Conservation (phyloP, 2,329 filamentous ascomycete genomes). For the Fusarium odoratissimum region DNA sequence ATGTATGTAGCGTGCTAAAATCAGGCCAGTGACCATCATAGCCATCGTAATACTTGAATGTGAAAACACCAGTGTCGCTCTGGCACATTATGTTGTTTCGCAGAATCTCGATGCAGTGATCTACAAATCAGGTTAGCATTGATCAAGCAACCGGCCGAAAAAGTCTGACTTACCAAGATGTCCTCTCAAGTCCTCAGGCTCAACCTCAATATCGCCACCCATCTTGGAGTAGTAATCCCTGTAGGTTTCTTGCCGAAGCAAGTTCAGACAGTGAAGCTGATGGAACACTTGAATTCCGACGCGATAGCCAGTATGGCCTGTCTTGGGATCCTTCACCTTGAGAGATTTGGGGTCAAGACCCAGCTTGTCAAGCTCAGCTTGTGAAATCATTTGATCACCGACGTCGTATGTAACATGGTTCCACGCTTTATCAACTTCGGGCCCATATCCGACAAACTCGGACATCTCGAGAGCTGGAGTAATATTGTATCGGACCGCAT, state of each 20-base stretch:
- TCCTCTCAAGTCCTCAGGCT: constrained; percentile 29
- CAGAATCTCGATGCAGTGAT: constrained; percentile 53
- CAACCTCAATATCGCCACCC: constrained; percentile 61
- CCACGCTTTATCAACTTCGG: constrained; percentile 69
- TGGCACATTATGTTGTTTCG: constrained; percentile 66
- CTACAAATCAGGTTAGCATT: neutral
- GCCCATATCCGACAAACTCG: constrained; percentile 65
- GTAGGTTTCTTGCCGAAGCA: constrained; percentile 60
- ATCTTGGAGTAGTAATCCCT: constrained; percentile 61
- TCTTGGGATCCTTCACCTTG: constrained; percentile 65
- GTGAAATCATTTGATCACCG: constrained; percentile 70
- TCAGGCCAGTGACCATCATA: constrained; percentile 64
- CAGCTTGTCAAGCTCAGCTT: constrained; percentile 64
- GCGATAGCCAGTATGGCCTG: constrained; percentile 68
- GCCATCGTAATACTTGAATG: constrained; percentile 62
- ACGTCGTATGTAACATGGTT: constrained; percentile 62
- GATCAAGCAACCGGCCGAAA: fast-evolving
- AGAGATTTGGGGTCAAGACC: constrained; percentile 64
- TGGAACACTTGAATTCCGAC: constrained; percentile 70
- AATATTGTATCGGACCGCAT: constrained; percentile 62
- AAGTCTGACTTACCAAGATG: constrained; percentile 16
- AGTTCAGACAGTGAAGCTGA: constrained; percentile 62
- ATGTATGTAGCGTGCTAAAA: constrained; percentile 64
- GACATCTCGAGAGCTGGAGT: constrained; percentile 58
- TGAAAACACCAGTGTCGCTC: constrained; percentile 65